Evolutionary conservation across 2,329 filamentous ascomycete species (phyloP).

Genomic region (Diplodia seriata): DNA sequence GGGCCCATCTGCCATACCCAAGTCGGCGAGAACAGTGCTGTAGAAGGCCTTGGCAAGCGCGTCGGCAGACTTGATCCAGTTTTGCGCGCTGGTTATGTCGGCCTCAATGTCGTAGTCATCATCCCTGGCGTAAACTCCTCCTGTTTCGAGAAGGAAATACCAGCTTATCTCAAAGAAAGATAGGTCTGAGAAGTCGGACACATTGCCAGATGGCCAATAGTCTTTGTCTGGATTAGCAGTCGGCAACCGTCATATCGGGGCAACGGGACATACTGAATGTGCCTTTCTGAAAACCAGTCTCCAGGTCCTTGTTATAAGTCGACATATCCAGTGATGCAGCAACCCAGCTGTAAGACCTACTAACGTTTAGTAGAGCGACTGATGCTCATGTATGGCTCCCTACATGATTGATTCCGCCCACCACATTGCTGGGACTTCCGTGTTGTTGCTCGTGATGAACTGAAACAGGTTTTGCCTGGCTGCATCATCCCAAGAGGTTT

Average conservation of each 20-base stretch:
- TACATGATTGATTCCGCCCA: conserved; percentile 15
- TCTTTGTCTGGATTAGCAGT: background rate
- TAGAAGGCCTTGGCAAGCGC: background rate
- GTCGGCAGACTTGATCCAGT: background rate
- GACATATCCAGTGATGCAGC: background rate
- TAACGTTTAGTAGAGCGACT: background rate
- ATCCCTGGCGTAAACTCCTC: background rate
- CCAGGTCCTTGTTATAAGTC: background rate
- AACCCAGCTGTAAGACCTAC: background rate
- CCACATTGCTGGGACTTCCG: background rate
- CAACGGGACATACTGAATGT: background rate
- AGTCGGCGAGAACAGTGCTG: conserved; percentile 9
- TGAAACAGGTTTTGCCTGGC: background rate
- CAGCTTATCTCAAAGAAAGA: background rate
- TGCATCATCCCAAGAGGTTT: background rate
- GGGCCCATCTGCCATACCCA: background rate
- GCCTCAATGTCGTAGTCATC: background rate
- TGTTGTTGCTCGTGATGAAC: background rate
- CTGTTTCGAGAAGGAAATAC: background rate
- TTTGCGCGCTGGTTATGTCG: background rate
- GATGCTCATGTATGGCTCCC: background rate
- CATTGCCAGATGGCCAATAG: background rate
- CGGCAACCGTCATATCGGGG: background rate
- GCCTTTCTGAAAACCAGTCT: background rate
- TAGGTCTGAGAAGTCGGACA: background rate